A percentile compares a stretch with the other conserved stretches of the same genome.
phyloP scores from a whole-genome alignment of 345 rosid genomes.

The Corymbia maculata region DNA sequence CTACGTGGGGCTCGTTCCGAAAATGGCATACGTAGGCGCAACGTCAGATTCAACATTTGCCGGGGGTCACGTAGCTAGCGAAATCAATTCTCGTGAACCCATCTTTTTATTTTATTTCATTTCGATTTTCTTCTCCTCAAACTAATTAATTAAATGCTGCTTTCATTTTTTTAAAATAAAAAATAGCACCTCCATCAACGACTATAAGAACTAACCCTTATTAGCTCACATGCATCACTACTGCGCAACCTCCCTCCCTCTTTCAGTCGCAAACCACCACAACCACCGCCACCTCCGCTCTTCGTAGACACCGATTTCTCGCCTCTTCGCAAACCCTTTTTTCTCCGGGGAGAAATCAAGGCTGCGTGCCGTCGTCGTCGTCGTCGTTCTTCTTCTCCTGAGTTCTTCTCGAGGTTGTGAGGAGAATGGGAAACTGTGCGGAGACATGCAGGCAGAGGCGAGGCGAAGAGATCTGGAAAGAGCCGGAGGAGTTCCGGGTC shows the following conservation, averaged over 20 bases:
- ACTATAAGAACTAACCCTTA: neutral
- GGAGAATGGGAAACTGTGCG: constrained; percentile 42
- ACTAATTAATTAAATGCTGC: neutral
- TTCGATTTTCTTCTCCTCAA: neutral
- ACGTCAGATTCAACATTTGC: neutral
- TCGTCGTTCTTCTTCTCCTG: neutral
- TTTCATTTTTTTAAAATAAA: neutral
- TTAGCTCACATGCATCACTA: neutral
- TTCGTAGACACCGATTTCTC: neutral
- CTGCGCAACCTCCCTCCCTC: neutral
- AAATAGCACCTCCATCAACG: neutral
- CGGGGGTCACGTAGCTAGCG: neutral
- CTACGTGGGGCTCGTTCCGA: neutral
- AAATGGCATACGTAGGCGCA: neutral
- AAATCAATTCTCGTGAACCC: neutral
- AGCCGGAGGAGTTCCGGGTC: neutral
- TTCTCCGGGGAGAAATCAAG: neutral
- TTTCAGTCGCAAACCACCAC: neutral
- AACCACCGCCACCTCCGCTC: neutral
- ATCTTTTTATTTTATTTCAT: neutral
- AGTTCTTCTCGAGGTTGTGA: neutral
- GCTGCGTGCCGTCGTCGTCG: neutral
- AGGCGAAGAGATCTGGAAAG: neutral
- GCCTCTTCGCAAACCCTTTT: neutral
- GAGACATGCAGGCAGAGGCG: neutral